Evolutionary conservation across 176 grass and related monocot genomes (phyloP).

Genomic region (Sorghum bicolor): DNA sequence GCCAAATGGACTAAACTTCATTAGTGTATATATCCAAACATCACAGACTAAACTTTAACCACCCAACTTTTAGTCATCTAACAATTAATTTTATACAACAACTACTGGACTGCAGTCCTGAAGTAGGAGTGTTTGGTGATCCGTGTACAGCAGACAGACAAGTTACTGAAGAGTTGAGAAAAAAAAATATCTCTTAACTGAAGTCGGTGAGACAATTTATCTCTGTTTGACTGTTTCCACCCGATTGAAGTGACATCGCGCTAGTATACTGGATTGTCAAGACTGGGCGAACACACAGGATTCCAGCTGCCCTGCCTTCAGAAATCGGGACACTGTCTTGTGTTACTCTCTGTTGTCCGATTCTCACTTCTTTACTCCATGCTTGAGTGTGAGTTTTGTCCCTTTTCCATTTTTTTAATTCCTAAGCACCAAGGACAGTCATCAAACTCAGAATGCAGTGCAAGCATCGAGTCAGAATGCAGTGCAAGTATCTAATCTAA

Average conservation of each 20-base stretch:
- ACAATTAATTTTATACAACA: too few relatives aligned
- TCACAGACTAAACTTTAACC: too few relatives aligned
- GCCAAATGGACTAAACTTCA: neutral
- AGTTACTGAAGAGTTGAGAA: neutral
- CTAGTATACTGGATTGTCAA: neutral
- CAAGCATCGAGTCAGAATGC: neutral
- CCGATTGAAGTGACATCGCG: neutral
- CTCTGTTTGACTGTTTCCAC: neutral
- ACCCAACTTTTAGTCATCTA: too few relatives aligned
- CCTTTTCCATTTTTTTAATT: neutral
- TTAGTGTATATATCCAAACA: too few relatives aligned
- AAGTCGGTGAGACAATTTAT: conserved; percentile 4
- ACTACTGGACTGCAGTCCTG: too few relatives aligned
- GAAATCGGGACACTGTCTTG: conserved; percentile 5
- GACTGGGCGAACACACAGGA: neutral
- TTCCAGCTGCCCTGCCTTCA: neutral
- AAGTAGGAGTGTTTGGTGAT: neutral
- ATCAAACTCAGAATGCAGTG: neutral
- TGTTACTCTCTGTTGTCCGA: neutral
- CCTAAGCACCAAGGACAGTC: neutral
- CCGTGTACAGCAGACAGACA: neutral
- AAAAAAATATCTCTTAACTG: too few relatives aligned
- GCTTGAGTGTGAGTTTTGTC: neutral
- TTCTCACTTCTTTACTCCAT: conserved; percentile 24
- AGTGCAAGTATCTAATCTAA: neutral